phyloP scores from a whole-genome alignment of 805 yeast genomes.

The Lipomyces sp. region DNA sequence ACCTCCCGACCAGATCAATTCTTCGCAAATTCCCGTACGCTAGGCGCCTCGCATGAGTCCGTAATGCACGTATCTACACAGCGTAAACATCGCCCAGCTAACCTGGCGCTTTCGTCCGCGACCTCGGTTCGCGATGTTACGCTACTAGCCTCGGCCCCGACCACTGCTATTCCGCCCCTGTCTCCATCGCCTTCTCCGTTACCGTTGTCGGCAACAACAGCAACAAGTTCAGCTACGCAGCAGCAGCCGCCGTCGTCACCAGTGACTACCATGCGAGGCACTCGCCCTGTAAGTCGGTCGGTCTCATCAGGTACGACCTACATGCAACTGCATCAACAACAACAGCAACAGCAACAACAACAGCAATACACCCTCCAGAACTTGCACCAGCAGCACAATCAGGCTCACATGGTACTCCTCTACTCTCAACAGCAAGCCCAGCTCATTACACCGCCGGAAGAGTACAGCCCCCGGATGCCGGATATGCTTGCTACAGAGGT shows the following conservation, averaged over 20 bases:
- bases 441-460: slow-evolving; percentile 33
- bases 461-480: slow-evolving; percentile 14
- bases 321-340: neutral
- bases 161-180: slow-evolving; percentile 16
- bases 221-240: neutral
- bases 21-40: neutral
- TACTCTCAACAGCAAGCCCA: slow-evolving; percentile 10
- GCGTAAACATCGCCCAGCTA: slow-evolving; percentile 31
- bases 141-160: neutral
- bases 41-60: slow-evolving; percentile 1
- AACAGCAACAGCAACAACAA: slow-evolving; percentile 6
- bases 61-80: slow-evolving; percentile 1
- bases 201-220: slow-evolving; percentile 9
- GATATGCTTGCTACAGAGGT: neutral
- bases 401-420: slow-evolving; percentile 10
- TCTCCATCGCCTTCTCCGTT: slow-evolving; percentile 33
- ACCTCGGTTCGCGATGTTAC: slow-evolving; percentile 7
- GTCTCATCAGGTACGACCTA: slow-evolving; percentile 12
- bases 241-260: neutral
- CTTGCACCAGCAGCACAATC: slow-evolving; percentile 13
- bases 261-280: slow-evolving; percentile 3
- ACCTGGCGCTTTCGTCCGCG: slow-evolving; percentile 24
- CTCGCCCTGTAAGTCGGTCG: slow-evolving; percentile 18
- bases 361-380: neutral
- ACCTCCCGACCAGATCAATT: neutral